Evolutionary conservation across 768 basidiomycete species (phyloP).

Genomic region (Leccinum obscurum): DNA sequence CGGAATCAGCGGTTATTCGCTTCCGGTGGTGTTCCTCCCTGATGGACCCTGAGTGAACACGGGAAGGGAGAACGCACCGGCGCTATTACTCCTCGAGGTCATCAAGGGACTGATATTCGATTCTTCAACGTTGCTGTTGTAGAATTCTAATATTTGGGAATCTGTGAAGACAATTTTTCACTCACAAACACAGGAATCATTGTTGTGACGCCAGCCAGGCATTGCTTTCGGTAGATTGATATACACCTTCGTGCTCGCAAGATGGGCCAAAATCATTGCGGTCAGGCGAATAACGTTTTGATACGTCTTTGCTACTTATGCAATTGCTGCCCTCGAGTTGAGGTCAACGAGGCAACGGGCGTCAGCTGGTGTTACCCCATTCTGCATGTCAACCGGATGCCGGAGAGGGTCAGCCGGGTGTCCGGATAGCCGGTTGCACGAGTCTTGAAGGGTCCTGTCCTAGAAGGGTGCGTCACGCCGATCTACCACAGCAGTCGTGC

Average conservation of each 20-base stretch:
- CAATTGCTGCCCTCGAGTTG: neutral
- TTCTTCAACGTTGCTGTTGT: neutral
- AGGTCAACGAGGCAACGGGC: constrained; percentile 3
- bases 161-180: neutral
- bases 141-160: neutral
- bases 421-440: neutral
- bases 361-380: neutral
- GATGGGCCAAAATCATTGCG: neutral
- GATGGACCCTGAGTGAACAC: neutral
- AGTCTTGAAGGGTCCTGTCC: neutral
- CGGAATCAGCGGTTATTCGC: neutral
- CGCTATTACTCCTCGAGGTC: neutral
- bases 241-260: neutral
- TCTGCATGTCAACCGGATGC: neutral
- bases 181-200: neutral
- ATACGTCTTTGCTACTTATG: neutral
- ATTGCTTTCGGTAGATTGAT: neutral
- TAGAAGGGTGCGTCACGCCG: neutral
- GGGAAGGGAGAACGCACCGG: constrained; percentile 1
- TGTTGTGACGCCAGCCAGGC: neutral
- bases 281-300: neutral
- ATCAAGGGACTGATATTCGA: constrained; percentile 10
- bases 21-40: constrained; percentile 1
- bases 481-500: neutral
- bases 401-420: neutral